These are phyloP conservation scores for Paxillus involutus DNA, from an alignment of 768 basidiomycete genomes.

Conservation along the genomic window DNA sequence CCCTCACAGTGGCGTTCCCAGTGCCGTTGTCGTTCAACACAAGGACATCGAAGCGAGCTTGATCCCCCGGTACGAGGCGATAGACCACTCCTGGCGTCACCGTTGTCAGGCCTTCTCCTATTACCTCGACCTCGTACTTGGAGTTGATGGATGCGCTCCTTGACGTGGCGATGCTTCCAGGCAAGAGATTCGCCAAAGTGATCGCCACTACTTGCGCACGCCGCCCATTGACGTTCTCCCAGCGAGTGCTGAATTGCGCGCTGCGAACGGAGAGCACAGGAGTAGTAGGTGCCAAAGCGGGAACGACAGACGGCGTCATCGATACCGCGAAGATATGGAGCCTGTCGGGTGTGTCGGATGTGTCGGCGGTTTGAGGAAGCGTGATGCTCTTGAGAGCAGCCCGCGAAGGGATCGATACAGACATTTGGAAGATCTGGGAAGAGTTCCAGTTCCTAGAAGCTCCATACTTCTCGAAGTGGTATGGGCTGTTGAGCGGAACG, in stretches of 20 bases:
- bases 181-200: conserved; percentile 50
- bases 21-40: conserved; percentile 34
- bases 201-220: conserved; percentile 51
- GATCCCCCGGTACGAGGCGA: conserved; percentile 52
- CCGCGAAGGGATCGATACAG: conserved; percentile 42
- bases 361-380: conserved; percentile 35
- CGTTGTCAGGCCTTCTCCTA: conserved; percentile 41
- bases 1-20: conserved; percentile 29
- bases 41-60: conserved; percentile 48
- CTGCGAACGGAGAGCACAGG: conserved; percentile 41
- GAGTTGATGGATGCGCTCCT: conserved; percentile 19
- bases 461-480: conserved; percentile 39
- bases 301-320: conserved; percentile 33
- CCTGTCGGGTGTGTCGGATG: conserved; percentile 30
- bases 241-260: conserved; percentile 46
- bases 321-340: conserved; percentile 49
- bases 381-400: conserved; percentile 41
- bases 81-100: conserved; percentile 39
- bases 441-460: conserved; percentile 40
- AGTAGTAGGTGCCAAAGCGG: conserved; percentile 18
- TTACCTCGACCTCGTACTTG: conserved; percentile 37
- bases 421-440: conserved; percentile 45
- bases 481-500: conserved; percentile 35
- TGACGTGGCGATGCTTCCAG: conserved; percentile 27
- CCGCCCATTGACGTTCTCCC: conserved; percentile 38